Evolutionary conservation across 1,284 basidiomycete species (phyloP).

Genomic region (Rhodotorula sp.): DNA sequence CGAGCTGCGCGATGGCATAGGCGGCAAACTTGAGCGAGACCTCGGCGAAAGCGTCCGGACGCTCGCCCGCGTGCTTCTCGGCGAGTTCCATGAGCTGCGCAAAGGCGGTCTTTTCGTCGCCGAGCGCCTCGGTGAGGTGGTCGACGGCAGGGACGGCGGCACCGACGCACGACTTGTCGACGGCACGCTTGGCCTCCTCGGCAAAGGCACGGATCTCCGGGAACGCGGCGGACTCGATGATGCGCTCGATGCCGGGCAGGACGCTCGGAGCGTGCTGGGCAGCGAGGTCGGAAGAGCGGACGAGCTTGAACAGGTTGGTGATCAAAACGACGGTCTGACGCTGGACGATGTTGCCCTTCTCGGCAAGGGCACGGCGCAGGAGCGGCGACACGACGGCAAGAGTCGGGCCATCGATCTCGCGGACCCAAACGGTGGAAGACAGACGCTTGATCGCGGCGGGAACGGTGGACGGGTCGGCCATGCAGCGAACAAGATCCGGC

Average conservation of each 20-base stretch:
- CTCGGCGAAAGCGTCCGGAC: slow-evolving; percentile 49
- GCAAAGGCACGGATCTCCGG: slow-evolving; percentile 95
- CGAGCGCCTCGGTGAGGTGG: slow-evolving; percentile 42
- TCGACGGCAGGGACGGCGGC: slow-evolving; percentile 43
- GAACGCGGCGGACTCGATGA: slow-evolving; percentile 88
- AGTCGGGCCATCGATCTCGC: slow-evolving; percentile 93
- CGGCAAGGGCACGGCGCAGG: slow-evolving; percentile 86
- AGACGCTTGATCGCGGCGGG: slow-evolving; percentile 93
- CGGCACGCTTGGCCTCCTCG: slow-evolving; percentile 46
- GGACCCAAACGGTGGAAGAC: slow-evolving; percentile 92
- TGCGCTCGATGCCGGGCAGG: slow-evolving; percentile 86
- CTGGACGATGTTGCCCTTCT: slow-evolving; percentile 74
- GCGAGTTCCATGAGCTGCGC: slow-evolving; percentile 58
- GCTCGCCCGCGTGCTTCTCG: slow-evolving; percentile 41
- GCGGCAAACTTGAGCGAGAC: slow-evolving; percentile 66
- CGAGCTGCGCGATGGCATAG: slow-evolving; percentile 71
- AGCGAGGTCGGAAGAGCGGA: slow-evolving; percentile 85
- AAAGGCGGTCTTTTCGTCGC: slow-evolving; percentile 49
- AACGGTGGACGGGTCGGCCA: slow-evolving; percentile 80
- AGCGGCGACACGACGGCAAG: slow-evolving; percentile 94
- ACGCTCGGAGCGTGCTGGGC: slow-evolving; percentile 84
- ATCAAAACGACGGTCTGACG: slow-evolving; percentile 88
- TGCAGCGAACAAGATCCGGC: slow-evolving; percentile 79
- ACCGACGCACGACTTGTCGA: slow-evolving; percentile 42
- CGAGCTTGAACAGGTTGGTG: slow-evolving; percentile 96